Base-by-base conservation (phyloP, 2,329 filamentous ascomycete genomes). In the Chaetomium globosum region DNA sequence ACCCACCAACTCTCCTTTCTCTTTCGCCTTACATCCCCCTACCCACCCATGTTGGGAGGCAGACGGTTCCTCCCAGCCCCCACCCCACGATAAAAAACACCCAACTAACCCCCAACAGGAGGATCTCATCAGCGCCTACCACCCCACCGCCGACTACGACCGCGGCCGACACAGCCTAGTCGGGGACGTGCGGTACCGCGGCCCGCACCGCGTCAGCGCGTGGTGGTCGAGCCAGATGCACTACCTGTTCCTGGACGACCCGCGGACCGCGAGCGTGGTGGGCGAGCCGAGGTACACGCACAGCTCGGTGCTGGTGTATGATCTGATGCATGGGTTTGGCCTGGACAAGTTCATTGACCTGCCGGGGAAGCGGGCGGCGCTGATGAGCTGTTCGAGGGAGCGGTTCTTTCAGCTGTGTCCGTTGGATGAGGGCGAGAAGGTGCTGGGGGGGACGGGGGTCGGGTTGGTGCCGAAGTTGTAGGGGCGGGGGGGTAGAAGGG, bases 201-300 rank as follows among this genome's bases (percentile, higher is more conserved):
- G 85, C 12, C 82, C 85, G 39, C 83, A 87, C 71, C 82, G 85
- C 39, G 85, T 87, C 43, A 82, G 81, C 65, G 85, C 85, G 1
- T 87, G 85, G 85, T 87, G 83, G 82, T 83, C 82, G 63, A 84
- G 82, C 68, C 76, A 86, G 73, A 86, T 87, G 80, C 85, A 88
- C 76, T 88, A 86, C 72, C 76, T 86, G 53, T 87, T 85, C 75
- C 79, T 88, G 39, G 85, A 87, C 70, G 85, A 88, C 69, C 80
- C 83, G 63, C 82, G 85, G 62, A 87, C 85, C 2, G 78, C 75
- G 73, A 77, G 78, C 67, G 82, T 87, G 9, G 83, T 87, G 8
- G 88, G 88, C 67, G 91, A 94, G 79, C 90, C 91, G 39, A 89
- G 89, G 74, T 86, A 85, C 65, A 89, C 87, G 4, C 90, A 89